Conservation (phyloP, 148 eudicot species). For the Rhododendron kiyosumense region DNA sequence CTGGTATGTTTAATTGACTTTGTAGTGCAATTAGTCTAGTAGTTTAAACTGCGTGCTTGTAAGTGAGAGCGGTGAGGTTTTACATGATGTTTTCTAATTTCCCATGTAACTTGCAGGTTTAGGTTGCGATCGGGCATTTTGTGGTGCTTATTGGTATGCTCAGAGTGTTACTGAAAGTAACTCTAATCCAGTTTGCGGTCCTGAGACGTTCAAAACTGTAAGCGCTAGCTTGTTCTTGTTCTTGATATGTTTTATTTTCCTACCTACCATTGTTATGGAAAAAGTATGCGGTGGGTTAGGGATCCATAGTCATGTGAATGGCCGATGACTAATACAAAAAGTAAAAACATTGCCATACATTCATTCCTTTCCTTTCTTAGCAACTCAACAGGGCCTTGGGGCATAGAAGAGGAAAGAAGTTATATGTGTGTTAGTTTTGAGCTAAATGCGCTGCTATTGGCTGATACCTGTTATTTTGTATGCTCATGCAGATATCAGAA, state of each 20-base stretch:
- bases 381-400: background rate
- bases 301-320: background rate
- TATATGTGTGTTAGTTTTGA: background rate
- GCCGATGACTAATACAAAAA: background rate
- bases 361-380: background rate
- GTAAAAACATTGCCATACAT: background rate
- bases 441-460: background rate
- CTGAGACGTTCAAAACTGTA: constrained; percentile 73
- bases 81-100: background rate
- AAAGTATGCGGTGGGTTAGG: background rate
- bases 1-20: background rate
- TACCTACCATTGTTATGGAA: background rate
- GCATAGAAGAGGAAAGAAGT: background rate
- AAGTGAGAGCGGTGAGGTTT: background rate
- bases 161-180: constrained; percentile 37
- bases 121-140: constrained; percentile 91
- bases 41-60: background rate
- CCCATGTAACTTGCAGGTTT: constrained; percentile 43
- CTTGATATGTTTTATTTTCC: background rate
- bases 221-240: constrained; percentile 12
- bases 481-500: constrained; percentile 51
- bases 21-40: background rate
- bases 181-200: constrained; percentile 52
- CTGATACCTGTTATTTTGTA: background rate
- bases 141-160: constrained; percentile 87